These are phyloP conservation scores for Vitis hybrid DNA, from an alignment of 177 flowering plant species.

Conservation along the genomic window DNA sequence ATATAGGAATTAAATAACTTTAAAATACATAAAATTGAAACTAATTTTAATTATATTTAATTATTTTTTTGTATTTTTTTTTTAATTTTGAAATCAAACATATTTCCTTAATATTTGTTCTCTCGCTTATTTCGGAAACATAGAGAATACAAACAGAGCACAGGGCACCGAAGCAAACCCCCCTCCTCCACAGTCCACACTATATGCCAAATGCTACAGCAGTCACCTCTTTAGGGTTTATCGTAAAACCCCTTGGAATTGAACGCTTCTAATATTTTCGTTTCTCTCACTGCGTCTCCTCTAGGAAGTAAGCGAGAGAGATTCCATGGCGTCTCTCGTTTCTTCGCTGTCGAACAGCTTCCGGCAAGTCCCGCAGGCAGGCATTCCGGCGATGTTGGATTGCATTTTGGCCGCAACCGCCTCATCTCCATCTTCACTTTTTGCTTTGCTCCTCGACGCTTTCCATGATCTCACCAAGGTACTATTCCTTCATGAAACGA, in stretches of 20 bases:
- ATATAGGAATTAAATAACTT: too few relatives aligned
- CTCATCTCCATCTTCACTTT: constrained; percentile 52
- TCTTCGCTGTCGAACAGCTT: constrained; percentile 54
- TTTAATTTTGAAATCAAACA: too few relatives aligned
- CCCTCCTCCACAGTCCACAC: too few relatives aligned
- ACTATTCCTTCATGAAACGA: background rate
- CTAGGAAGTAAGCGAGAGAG: background rate
- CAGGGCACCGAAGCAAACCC: too few relatives aligned
- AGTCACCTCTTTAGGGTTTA: too few relatives aligned
- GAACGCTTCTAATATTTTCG: background rate
- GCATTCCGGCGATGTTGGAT: constrained; percentile 72
- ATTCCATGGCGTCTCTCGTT: constrained; percentile 27
- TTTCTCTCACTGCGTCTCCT: background rate
- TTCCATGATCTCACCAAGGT: constrained; percentile 47
- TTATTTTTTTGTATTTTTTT: too few relatives aligned
- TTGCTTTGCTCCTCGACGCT: constrained; percentile 49
- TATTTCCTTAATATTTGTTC: too few relatives aligned
- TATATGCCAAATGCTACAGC: too few relatives aligned
- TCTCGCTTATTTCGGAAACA: too few relatives aligned
- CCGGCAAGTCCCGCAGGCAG: constrained; percentile 52
- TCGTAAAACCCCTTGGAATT: background rate
- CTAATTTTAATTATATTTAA: too few relatives aligned
- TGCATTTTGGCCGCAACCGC: constrained; percentile 61
- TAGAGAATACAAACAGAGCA: too few relatives aligned
- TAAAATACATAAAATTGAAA: too few relatives aligned